phyloP scores from a whole-genome alignment of 495 filamentous ascomycete genomes.

The Penicillium coprophilum region DNA sequence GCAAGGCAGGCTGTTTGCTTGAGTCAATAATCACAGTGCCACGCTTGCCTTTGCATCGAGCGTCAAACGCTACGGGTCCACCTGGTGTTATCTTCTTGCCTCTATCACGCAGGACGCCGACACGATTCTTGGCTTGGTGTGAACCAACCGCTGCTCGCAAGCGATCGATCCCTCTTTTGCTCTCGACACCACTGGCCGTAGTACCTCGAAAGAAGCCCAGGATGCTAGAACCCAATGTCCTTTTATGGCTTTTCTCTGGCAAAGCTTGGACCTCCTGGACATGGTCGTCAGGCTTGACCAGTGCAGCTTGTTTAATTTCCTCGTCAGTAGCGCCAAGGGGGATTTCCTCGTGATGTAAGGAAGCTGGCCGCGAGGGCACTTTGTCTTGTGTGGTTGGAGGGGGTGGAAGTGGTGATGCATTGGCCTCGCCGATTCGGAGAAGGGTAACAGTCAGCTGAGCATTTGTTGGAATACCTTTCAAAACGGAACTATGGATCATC shows the following conservation, averaged over 20 bases:
- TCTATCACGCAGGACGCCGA: constrained; percentile 62
- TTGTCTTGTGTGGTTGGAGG: constrained; percentile 59
- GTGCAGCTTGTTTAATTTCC: constrained; percentile 52
- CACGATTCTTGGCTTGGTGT: constrained; percentile 62
- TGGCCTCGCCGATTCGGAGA: constrained; percentile 78
- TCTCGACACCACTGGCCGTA: constrained; percentile 63
- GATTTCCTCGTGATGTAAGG: constrained; percentile 38
- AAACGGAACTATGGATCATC: constrained; percentile 53
- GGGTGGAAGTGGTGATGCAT: constrained; percentile 75
- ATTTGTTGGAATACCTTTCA: constrained; percentile 84
- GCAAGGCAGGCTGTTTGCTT: constrained; percentile 32
- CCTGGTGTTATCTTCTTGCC: constrained; percentile 38
- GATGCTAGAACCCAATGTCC: constrained; percentile 51
- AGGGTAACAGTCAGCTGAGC: constrained; percentile 82
- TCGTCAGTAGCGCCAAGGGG: constrained; percentile 44
- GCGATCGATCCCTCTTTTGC: constrained; percentile 66
- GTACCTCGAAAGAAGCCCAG: constrained; percentile 67
- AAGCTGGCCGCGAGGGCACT: constrained; percentile 45
- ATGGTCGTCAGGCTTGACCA: constrained; percentile 6
- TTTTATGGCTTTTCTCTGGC: constrained; percentile 21
- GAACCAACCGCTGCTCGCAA: constrained; percentile 63
- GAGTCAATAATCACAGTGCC: constrained; percentile 70
- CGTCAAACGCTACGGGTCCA: constrained; percentile 75
- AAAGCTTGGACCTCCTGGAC: constrained; percentile 5
- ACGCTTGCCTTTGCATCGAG: constrained; percentile 66